Evolutionary conservation across 2,329 filamentous ascomycete species (phyloP).

Genomic region (Colletotrichum tofieldiae): DNA sequence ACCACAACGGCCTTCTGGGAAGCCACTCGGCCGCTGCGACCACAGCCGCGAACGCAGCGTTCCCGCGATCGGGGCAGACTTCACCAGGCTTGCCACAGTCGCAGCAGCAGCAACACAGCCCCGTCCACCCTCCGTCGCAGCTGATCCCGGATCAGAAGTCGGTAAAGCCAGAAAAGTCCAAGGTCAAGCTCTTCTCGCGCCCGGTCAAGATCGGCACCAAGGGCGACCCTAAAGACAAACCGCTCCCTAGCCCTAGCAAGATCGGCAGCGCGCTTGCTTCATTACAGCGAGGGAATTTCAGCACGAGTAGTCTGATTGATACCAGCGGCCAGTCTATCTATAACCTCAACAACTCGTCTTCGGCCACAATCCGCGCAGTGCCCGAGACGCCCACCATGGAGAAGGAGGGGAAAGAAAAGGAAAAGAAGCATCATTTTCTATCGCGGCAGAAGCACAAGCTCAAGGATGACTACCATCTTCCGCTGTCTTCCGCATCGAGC

Average conservation of each 20-base stretch:
- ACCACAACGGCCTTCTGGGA: constrained; percentile 75
- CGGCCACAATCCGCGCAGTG: constrained; percentile 79
- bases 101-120: constrained; percentile 52
- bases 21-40: constrained; percentile 77
- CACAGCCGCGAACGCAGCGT: constrained; percentile 81
- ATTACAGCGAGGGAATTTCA: constrained; percentile 76
- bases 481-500: constrained; percentile 82
- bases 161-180: constrained; percentile 76
- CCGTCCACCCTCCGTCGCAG: constrained; percentile 55
- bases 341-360: constrained; percentile 81
- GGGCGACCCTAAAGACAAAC: constrained; percentile 76
- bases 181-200: constrained; percentile 86
- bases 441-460: constrained; percentile 86
- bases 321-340: constrained; percentile 76
- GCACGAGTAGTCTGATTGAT: constrained; percentile 80
- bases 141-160: constrained; percentile 68
- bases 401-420: constrained; percentile 76
- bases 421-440: constrained; percentile 85
- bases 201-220: constrained; percentile 83
- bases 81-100: constrained; percentile 62
- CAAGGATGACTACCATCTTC: constrained; percentile 81
- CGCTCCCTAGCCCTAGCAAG: constrained; percentile 81
- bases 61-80: constrained; percentile 74
- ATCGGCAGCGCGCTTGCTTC: constrained; percentile 77
- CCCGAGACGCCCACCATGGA: constrained; percentile 63